Conservation (phyloP, 2,329 filamentous ascomycete species). For the Trichophyton benhamiae region DNA sequence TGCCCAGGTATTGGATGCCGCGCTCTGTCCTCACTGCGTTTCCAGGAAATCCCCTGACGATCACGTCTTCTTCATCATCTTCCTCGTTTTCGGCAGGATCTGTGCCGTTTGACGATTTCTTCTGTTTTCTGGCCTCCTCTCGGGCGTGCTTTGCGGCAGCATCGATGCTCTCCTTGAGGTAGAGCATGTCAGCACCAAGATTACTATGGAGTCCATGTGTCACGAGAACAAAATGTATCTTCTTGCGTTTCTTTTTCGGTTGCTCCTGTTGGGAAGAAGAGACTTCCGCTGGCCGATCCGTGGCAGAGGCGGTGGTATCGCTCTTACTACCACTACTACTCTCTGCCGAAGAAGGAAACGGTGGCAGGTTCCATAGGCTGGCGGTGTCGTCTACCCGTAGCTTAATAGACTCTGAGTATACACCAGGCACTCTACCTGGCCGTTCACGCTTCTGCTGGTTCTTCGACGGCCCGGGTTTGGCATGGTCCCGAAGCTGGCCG, state of each 20-base stretch:
- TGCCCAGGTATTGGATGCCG: slow-evolving; percentile 94
- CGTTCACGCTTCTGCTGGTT: neutral
- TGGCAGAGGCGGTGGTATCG: slow-evolving; percentile 27
- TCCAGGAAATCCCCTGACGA: slow-evolving; percentile 79
- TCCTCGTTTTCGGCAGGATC: slow-evolving; percentile 14
- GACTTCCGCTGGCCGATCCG: slow-evolving; percentile 6
- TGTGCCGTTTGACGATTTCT: slow-evolving; percentile 20
- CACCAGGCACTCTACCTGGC: slow-evolving; percentile 49
- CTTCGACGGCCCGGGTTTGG: slow-evolving; percentile 41
- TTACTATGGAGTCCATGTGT: slow-evolving; percentile 96
- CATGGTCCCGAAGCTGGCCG: slow-evolving; percentile 65
- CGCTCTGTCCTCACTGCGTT: slow-evolving; percentile 86
- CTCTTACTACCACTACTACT: neutral
- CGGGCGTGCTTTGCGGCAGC: slow-evolving; percentile 62
- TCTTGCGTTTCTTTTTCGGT: slow-evolving; percentile 45
- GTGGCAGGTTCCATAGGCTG: slow-evolving; percentile 83
- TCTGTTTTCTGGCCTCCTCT: slow-evolving; percentile 51
- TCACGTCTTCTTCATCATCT: slow-evolving; percentile 52
- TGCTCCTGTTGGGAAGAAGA: slow-evolving; percentile 16
- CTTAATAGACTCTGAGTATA: slow-evolving; percentile 70
- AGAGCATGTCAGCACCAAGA: slow-evolving; percentile 90
- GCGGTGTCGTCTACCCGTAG: slow-evolving; percentile 78
- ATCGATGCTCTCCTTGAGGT: slow-evolving; percentile 94
- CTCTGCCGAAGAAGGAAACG: slow-evolving; percentile 46
- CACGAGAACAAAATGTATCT: slow-evolving; percentile 77